These are phyloP conservation scores for Lachnellula hyalina DNA, from an alignment of 2,329 filamentous ascomycete genomes.

Conservation along the genomic window DNA sequence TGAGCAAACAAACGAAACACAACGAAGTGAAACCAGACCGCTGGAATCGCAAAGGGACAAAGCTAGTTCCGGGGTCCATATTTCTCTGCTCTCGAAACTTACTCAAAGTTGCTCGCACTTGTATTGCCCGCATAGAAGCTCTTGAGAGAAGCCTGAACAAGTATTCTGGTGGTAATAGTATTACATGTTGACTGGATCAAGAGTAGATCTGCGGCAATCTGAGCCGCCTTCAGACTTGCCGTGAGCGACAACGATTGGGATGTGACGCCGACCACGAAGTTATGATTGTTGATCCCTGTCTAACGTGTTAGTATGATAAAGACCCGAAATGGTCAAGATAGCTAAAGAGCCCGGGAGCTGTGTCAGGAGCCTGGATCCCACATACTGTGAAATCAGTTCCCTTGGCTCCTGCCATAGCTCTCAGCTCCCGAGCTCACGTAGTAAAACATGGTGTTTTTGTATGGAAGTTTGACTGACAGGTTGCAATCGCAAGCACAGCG, in stretches of 20 bases:
- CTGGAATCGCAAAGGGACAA: not conserved
- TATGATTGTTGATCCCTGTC: conserved; percentile 48
- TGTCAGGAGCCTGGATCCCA: too few relatives aligned
- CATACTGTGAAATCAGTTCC: too few relatives aligned
- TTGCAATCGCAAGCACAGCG: conserved; percentile 73
- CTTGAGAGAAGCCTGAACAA: conserved; percentile 50
- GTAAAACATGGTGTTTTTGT: too few relatives aligned
- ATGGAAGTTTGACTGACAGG: conserved; percentile 31
- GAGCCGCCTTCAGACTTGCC: conserved; percentile 79
- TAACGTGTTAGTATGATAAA: too few relatives aligned
- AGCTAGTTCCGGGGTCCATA: not conserved
- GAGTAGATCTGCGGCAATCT: conserved; percentile 72
- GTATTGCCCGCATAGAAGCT: conserved; percentile 52
- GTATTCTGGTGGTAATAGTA: conserved; percentile 62
- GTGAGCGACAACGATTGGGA: conserved; percentile 65
- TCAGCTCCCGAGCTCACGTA: too few relatives aligned
- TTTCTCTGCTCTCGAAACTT: not conserved
- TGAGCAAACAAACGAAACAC: not conserved
- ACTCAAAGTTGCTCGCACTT: conserved; percentile 53
- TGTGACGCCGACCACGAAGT: conserved; percentile 53
- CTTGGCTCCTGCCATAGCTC: too few relatives aligned
- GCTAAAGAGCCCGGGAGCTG: too few relatives aligned
- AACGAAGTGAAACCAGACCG: not conserved
- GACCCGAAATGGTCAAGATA: too few relatives aligned
- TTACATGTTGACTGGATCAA: conserved; percentile 71